Evolutionary conservation across 257 asterid species (phyloP), one percentile per base, ranked within the genome.

Genomic region (Ilex asprella): DNA sequence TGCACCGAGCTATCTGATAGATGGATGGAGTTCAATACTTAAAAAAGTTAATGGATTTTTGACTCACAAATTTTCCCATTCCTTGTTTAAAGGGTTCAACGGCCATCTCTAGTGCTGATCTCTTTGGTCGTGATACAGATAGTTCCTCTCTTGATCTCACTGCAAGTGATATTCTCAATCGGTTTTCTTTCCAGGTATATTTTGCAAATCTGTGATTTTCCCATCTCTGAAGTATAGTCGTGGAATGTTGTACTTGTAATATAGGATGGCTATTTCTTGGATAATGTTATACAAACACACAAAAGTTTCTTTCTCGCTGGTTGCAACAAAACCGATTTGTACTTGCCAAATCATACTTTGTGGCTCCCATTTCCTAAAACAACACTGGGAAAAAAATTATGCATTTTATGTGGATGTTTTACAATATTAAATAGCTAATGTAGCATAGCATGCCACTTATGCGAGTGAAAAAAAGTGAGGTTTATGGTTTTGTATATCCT

Each of bases 91-190:
- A 93, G 99, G 94, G 95, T 35, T 93, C 99, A 39, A 79, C 87
- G 5, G 77, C 99, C 53, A 93, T 93, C 62, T 93, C 97, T 32
- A 93, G 97, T 73, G 95, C 97, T 44, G 99, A 93, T 77, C 86
- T 89, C 55, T 93, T 87, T 70, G 99, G 97, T 12, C 69, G 69
- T 55, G 78, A 69, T 57, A 60, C 81, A 1, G 53, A 47, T 67
- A 53, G 71, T 61, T 54, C 73, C 14, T 58, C 84, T 60, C 43
- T 79, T 60, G 97, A 93, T 63, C 12, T 87, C 32, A 31, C 86
- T 12, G 96, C 97, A 7, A 77, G 87, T 61, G 99, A 93, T 62
- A 87, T 93, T 76, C 82, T 93, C 51, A 84, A 82, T 61, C 86
- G 95, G 72, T 71, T 93, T 59, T 93, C 99, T 31, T 93, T 87